Conservation (phyloP, 2,329 filamentous ascomycete genomes). For the Triangularia verruculosa region DNA sequence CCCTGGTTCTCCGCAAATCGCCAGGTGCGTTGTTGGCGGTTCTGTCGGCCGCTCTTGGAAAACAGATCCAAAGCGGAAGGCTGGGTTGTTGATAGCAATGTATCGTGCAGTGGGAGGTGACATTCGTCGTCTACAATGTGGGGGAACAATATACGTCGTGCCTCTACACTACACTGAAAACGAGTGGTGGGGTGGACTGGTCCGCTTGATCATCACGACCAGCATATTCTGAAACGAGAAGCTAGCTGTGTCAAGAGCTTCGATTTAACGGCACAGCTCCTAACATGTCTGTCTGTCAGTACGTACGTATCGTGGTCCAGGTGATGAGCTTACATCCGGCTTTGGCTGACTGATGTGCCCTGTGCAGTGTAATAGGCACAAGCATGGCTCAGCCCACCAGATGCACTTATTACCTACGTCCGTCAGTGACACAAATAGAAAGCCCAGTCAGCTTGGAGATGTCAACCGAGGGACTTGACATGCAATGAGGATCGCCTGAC, state of each 20-base stretch:
- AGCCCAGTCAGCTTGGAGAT: background rate
- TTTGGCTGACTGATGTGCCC: background rate
- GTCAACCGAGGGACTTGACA: background rate
- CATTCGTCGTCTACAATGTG: slow-evolving; percentile 1
- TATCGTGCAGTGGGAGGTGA: background rate
- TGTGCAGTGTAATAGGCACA: slow-evolving; percentile 4
- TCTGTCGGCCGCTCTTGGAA: background rate
- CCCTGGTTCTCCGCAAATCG: background rate
- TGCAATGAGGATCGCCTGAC: background rate
- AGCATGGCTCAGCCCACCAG: background rate
- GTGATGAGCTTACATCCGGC: background rate
- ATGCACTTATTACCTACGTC: background rate
- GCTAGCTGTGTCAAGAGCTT: slow-evolving; percentile 23
- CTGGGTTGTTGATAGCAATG: background rate
- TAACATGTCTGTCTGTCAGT: background rate
- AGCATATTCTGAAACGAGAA: slow-evolving; percentile 35
- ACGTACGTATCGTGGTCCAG: slow-evolving; percentile 2
- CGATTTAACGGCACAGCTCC: slow-evolving; percentile 6
- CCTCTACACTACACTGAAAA: background rate
- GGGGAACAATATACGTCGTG: slow-evolving; percentile 2
- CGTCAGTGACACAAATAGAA: background rate
- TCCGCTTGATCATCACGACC: slow-evolving; percentile 32
- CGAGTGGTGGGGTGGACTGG: slow-evolving; percentile 27
- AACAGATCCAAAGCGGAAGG: background rate
- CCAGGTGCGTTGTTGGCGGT: background rate